A percentile compares a stretch with the other conserved stretches of the same genome.
Conservation (phyloP, 495 filamentous ascomycete species). For the Amphirosellinia nigrospora region DNA sequence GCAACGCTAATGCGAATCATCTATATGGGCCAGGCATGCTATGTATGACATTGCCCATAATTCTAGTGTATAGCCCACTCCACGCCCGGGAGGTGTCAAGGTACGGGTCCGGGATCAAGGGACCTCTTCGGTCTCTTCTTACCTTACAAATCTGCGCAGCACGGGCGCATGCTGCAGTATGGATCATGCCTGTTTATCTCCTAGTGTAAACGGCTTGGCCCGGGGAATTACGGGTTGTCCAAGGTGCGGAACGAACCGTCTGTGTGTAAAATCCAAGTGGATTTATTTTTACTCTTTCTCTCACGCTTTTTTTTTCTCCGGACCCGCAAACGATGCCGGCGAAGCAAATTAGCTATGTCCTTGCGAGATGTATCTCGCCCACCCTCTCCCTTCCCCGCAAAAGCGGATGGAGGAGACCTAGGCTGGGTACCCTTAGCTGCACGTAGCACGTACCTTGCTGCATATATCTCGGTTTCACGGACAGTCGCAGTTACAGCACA, state of each 20-base stretch:
- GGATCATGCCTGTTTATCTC: constrained; percentile 11
- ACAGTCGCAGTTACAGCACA: constrained; percentile 3
- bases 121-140: background rate
- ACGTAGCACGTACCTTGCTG: constrained; percentile 11
- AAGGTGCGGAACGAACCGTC: constrained; percentile 19
- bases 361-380: constrained; percentile 14
- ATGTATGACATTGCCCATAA: background rate
- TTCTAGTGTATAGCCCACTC: background rate
- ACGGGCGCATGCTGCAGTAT: constrained; percentile 1
- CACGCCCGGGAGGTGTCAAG: background rate
- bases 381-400: constrained; percentile 9
- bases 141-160: constrained; percentile 2
- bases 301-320: constrained; percentile 12
- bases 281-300: background rate
- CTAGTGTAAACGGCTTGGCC: constrained; percentile 21
- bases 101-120: background rate
- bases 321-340: constrained; percentile 4
- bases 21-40: background rate
- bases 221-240: constrained; percentile 25
- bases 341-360: constrained; percentile 12
- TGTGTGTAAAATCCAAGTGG: background rate
- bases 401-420: background rate
- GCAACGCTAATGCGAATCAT: constrained; percentile 23
- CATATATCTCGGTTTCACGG: constrained; percentile 10
- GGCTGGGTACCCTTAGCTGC: no score